phyloP scores from a whole-genome alignment of 78 protist genomes.

The Dictyostelium firmibasis region DNA sequence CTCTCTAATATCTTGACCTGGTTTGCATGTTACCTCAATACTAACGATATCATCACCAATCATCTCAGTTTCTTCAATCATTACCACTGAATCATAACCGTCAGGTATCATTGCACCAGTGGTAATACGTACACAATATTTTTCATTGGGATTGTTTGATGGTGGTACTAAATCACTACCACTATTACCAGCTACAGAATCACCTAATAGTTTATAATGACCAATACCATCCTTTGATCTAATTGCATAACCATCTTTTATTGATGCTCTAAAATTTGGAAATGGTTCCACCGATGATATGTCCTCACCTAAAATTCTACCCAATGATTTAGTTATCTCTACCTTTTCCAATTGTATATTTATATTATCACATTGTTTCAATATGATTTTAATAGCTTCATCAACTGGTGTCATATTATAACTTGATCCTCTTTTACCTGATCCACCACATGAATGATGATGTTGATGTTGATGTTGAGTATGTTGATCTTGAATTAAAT shows the following conservation, averaged over 20 bases:
- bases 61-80: constrained; percentile 81
- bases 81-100: constrained; percentile 86
- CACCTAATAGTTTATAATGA: constrained; percentile 32
- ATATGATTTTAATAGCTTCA: constrained; percentile 27
- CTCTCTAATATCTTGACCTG: constrained; percentile 79
- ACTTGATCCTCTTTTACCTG: constrained; percentile 34
- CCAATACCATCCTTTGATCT: constrained; percentile 76
- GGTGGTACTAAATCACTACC: not conserved
- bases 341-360: not conserved
- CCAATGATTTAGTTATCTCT: constrained; percentile 16
- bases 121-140: constrained; percentile 60
- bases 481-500: not conserved
- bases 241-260: constrained; percentile 92
- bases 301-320: constrained; percentile 49
- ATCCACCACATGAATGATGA: constrained; percentile 30
- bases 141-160: not conserved
- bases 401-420: constrained; percentile 53
- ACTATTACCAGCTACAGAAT: constrained; percentile 63
- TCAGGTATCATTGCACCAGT: constrained; percentile 87
- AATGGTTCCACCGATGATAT: constrained; percentile 39
- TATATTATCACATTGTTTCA: constrained; percentile 11
- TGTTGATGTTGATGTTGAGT: not conserved
- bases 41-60: constrained; percentile 5
- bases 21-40: not conserved
- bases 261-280: constrained; percentile 87